phyloP scores from a whole-genome alignment of 2,329 filamentous ascomycete species.

The Venturiaceae sp. region DNA sequence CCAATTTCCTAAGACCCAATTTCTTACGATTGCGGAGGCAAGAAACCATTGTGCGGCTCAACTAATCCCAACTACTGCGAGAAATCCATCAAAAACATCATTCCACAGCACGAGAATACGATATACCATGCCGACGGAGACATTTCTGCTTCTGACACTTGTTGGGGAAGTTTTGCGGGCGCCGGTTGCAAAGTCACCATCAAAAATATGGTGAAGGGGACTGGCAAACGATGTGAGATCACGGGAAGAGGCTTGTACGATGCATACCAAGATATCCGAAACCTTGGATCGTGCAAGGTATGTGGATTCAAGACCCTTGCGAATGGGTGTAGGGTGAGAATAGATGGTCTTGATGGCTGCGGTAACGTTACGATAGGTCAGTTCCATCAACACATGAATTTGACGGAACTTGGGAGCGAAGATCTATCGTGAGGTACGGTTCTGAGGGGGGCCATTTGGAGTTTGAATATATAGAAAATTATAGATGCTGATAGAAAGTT shows the following conservation, averaged over 20 bases:
- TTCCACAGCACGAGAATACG: background rate
- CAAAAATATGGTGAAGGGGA: background rate
- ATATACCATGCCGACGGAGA: background rate
- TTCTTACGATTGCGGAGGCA: background rate
- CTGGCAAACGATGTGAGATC: background rate
- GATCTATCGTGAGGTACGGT: too few relatives aligned
- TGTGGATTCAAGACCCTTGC: slow-evolving; percentile 1
- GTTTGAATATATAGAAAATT: too few relatives aligned
- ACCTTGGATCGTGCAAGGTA: background rate
- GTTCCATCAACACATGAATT: too few relatives aligned
- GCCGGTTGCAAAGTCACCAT: background rate
- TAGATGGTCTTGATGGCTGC: background rate
- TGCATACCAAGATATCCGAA: slow-evolving; percentile 3
- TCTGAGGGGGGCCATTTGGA: too few relatives aligned
- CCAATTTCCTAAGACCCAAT: background rate
- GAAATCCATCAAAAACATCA: background rate
- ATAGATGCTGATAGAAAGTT: too few relatives aligned
- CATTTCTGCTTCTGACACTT: background rate
- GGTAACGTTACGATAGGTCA: too few relatives aligned
- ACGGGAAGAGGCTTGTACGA: background rate
- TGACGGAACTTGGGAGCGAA: too few relatives aligned
- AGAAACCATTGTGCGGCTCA: background rate
- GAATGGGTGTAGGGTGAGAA: slow-evolving; percentile 1
- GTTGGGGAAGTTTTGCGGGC: background rate
- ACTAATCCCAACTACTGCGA: background rate